phyloP scores from a whole-genome alignment of 768 basidiomycete species.

The Dacryopinax spathularia region DNA sequence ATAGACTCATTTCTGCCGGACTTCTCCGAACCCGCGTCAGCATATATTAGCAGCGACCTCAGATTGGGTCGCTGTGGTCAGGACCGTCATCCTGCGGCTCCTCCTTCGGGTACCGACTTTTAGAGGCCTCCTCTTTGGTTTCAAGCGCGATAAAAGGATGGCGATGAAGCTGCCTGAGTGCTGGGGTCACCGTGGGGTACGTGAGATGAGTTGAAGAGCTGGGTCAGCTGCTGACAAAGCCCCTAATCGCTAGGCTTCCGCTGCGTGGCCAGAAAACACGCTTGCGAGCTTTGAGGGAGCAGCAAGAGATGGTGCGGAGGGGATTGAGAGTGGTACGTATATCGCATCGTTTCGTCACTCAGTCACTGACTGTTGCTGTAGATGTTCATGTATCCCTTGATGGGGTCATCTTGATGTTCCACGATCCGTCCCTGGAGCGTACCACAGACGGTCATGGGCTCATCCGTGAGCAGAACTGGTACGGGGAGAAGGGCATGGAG shows the following conservation, averaged over 20 bases:
- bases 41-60: background rate
- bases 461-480: constrained; percentile 55
- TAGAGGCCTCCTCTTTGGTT: no score
- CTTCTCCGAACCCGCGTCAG: background rate
- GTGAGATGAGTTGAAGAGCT: constrained; percentile 17
- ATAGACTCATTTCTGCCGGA: no score
- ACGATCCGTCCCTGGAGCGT: constrained; percentile 71
- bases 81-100: background rate
- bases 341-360: background rate
- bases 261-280: constrained; percentile 84
- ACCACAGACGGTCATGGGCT: constrained; percentile 66
- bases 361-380: constrained; percentile 20
- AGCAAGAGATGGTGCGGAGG: constrained; percentile 88
- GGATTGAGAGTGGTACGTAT: constrained; percentile 75
- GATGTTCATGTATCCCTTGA: constrained; percentile 92
- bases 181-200: constrained; percentile 60
- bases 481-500: constrained; percentile 56
- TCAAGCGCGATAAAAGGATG: background rate
- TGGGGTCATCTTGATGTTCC: constrained; percentile 84
- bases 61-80: background rate
- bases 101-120: background rate
- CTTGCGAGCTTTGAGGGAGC: constrained; percentile 90
- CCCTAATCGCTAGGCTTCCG: constrained; percentile 48
- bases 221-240: background rate
- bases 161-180: constrained; percentile 41